Base-by-base conservation (phyloP, 441 rosid genomes). In the Erodium texanum region DNA sequence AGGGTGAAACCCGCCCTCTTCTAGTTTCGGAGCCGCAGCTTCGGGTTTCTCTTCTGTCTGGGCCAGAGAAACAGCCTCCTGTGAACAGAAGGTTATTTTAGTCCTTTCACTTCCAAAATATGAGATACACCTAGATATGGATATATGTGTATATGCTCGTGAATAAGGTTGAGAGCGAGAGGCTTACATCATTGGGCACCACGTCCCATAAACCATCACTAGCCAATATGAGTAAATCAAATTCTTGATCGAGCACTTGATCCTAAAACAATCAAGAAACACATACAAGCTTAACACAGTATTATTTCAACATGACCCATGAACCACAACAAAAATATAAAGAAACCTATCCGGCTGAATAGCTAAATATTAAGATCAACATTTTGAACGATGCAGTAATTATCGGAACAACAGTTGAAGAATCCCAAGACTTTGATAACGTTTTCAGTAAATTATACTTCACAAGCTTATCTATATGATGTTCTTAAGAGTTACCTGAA, bases 201-300 rank as follows among this genome's bases (percentile, higher is more conserved):
- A 90, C 99, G 81, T 94, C 98, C 99, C 99, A 92, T 62, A 94
- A 72, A 72, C 99, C 99, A 77, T 92, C 99, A 77, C 96, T 95
- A 61, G 97, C 98, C 70, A 92, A 90, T 66, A 95, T 92, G 62
- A 95, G 95, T 74, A 89, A 73, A 73, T 92, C 96, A 5, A 86
- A 68, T 66, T 89, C 97, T 62, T 87, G 82, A 69, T 89, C 88
- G 66, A 95, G 68, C 77, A 82, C 84, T 76, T 78, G 82, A 64
- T 92, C 98, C 99, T 95, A 87, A 77, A 74, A 45, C 63, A 27
- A n/a, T n/a, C n/a, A n/a, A n/a, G n/a, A n/a, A n/a, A n/a, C n/a
- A n/a, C n/a, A n/a, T n/a, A n/a, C n/a, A n/a, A n/a, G n/a, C n/a
- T n/a, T n/a, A n/a, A n/a, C n/a, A n/a, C n/a, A n/a, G n/a, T n/a